Percentiles rank a stretch among this genome's conserved stretches.
Conservation (phyloP, 371 early-diverging fungal genomes). For the Antonospora locustae region DNA sequence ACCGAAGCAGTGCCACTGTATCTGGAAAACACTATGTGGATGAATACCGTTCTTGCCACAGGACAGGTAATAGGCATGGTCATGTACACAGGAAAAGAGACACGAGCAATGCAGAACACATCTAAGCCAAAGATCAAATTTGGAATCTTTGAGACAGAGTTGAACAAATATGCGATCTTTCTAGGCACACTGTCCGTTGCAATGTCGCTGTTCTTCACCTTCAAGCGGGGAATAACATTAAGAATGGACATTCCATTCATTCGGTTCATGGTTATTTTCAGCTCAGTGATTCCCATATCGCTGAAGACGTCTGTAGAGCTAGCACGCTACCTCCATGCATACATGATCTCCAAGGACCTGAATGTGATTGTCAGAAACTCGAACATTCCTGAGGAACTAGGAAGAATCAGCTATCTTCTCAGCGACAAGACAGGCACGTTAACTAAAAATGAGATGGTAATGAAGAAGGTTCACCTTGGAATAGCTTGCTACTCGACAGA, state of each 20-base stretch:
- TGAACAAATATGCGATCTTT: conserved; percentile 69
- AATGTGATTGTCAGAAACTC: conserved; percentile 70
- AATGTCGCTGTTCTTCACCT: conserved; percentile 67
- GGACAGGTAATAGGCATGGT: conserved; percentile 76
- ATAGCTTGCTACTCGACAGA: conserved; percentile 75
- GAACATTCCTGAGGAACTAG: conserved; percentile 95
- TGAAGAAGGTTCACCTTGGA: conserved; percentile 87
- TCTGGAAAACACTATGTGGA: conserved; percentile 88
- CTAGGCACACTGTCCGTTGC: conserved; percentile 24
- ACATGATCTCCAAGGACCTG: conserved; percentile 49
- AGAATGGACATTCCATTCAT: conserved; percentile 73
- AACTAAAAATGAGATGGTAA: conserved; percentile 95
- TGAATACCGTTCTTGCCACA: conserved; percentile 85
- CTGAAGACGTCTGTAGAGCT: conserved; percentile 86
- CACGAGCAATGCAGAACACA: conserved; percentile 89
- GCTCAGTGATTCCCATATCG: conserved; percentile 88
- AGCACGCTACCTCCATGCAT: conserved; percentile 77
- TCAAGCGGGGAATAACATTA: conserved; percentile 69
- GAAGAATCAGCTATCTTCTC: conserved; percentile 79
- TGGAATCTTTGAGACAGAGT: conserved; percentile 78
- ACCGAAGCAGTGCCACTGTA: conserved; percentile 60
- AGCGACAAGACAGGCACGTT: conserved; percentile 97
- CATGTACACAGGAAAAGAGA: conserved; percentile 87
- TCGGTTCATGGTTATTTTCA: conserved; percentile 84
- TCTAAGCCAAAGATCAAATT: conserved; percentile 78